Conservation (phyloP, 495 filamentous ascomycete genomes). For the Amorphotheca resinae region DNA sequence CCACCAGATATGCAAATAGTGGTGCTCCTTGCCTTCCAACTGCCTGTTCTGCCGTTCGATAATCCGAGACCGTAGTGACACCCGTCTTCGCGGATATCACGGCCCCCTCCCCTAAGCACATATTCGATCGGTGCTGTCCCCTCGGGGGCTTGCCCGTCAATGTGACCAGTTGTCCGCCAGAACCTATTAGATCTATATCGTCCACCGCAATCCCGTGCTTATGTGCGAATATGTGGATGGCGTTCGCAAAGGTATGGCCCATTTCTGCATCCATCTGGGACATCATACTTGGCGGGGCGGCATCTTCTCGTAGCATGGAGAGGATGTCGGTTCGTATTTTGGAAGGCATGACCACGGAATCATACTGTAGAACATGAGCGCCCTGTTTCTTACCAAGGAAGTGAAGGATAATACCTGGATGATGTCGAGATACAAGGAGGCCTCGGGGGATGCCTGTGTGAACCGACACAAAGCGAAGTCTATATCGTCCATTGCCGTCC, state of each 20-base stretch:
- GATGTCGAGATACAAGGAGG: constrained; percentile 16
- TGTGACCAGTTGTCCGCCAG: constrained; percentile 18
- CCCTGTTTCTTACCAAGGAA: not conserved
- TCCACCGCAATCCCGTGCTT: constrained; percentile 18
- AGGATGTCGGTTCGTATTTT: constrained; percentile 21
- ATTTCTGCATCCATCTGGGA: constrained; percentile 23
- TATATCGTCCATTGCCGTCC: constrained; percentile 22
- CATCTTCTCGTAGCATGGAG: constrained; percentile 20
- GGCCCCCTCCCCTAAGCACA: constrained; percentile 31
- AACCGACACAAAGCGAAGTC: constrained; percentile 21
- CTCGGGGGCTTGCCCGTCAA: constrained; percentile 14
- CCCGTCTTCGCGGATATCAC: constrained; percentile 32
- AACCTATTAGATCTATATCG: constrained; percentile 21
- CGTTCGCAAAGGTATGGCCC: constrained; percentile 21
- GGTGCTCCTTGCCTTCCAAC: constrained; percentile 34
- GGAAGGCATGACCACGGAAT: constrained; percentile 21
- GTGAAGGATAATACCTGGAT: constrained; percentile 13
- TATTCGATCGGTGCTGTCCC: constrained; percentile 21
- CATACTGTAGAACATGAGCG: constrained; percentile 12
- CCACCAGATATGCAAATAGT: constrained; percentile 31
- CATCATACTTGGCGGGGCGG: constrained; percentile 20
- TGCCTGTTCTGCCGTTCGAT: constrained; percentile 33
- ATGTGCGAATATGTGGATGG: constrained; percentile 18
- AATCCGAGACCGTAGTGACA: constrained; percentile 34
- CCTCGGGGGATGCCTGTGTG: constrained; percentile 19